phyloP scores from a whole-genome alignment of 2,329 filamentous ascomycete genomes.

The Fusarium virguliforme region DNA sequence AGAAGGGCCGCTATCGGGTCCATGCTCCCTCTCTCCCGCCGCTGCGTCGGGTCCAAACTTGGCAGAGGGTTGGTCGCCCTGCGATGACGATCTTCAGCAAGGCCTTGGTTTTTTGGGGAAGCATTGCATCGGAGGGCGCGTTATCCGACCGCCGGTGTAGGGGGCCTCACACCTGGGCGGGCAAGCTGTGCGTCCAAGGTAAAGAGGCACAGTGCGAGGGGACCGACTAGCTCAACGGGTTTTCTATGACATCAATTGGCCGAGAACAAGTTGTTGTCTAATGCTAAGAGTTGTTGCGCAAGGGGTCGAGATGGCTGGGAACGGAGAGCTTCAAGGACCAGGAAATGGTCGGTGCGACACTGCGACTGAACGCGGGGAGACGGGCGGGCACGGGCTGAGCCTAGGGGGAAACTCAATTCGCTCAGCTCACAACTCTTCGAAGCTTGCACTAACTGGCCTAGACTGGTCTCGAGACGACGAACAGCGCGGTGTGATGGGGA shows the following conservation, averaged over 20 bases:
- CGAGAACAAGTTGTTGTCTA: neutral
- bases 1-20: conserved; percentile 41
- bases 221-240: neutral
- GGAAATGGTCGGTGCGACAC: conserved; percentile 6
- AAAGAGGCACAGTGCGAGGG: neutral
- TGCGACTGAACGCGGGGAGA: conserved; percentile 26
- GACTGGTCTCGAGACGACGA: conserved; percentile 7
- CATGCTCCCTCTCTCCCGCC: conserved; percentile 48
- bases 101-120: conserved; percentile 15
- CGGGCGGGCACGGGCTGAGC: conserved; percentile 31
- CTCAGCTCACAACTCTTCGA: neutral
- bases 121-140: conserved; percentile 19
- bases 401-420: conserved; percentile 37
- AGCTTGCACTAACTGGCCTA: neutral
- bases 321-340: conserved; percentile 3
- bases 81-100: conserved; percentile 39
- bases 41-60: conserved; percentile 40
- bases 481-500: conserved; percentile 5
- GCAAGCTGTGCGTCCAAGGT: neutral
- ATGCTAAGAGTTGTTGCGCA: conserved; percentile 6
- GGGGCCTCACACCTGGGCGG: conserved; percentile 8
- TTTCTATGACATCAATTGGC: conserved; percentile 11
- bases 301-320: neutral
- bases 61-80: conserved; percentile 10
- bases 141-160: conserved; percentile 20